A percentile compares a stretch with the other conserved stretches of the same genome.
Evolutionary conservation across 169 alveolate species (phyloP).

Genomic region (Plasmodium fragile): DNA sequence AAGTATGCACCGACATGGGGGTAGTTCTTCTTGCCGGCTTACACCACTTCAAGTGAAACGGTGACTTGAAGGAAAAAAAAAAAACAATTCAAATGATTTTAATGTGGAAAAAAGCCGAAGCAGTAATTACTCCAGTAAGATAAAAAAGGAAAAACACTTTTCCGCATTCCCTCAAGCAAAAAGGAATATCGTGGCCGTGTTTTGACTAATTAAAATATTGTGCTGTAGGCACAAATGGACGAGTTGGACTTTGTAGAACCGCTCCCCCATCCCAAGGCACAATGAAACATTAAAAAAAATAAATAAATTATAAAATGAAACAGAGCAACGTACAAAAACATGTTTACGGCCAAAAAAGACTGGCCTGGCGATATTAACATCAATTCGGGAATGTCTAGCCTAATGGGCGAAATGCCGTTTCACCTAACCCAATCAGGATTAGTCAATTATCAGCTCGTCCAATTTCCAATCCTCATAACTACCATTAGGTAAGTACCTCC

Average conservation of each 20-base stretch:
- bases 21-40: background rate
- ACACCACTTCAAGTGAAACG: background rate
- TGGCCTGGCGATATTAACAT: background rate
- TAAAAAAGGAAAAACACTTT: background rate
- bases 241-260: background rate
- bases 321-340: background rate
- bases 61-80: background rate
- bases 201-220: background rate
- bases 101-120: background rate
- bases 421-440: background rate
- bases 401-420: background rate
- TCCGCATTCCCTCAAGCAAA: background rate
- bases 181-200: background rate
- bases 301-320: background rate
- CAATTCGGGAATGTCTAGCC: background rate
- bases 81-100: background rate
- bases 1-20: background rate
- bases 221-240: background rate
- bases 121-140: background rate
- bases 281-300: background rate
- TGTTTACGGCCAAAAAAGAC: background rate
- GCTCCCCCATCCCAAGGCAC: background rate
- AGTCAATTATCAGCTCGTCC: slow-evolving; percentile 94
- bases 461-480: slow-evolving; percentile 98
- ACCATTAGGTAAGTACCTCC: slow-evolving; percentile 99